Conservation (phyloP, 805 yeast species). For the Candida loeiensis region DNA sequence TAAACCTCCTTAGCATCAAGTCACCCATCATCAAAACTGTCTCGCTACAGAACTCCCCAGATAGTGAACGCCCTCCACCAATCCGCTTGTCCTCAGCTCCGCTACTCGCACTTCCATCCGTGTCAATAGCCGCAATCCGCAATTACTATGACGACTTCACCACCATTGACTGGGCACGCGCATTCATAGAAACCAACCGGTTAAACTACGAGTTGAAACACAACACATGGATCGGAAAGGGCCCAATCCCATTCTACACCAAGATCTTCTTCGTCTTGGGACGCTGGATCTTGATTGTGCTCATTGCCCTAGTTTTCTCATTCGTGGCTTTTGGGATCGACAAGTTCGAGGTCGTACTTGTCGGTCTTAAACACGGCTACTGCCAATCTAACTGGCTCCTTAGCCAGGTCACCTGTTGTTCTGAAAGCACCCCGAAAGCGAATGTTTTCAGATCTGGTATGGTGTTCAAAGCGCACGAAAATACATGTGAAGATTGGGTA, state of each 20-base stretch:
- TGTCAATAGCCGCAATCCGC: conserved; percentile 20
- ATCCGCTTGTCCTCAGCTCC: neutral
- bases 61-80: neutral
- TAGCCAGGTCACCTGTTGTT: conserved; percentile 37
- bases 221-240: conserved; percentile 19
- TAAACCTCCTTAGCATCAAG: conserved; percentile 7
- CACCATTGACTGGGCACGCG: conserved; percentile 57
- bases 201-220: conserved; percentile 37
- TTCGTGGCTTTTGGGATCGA: conserved; percentile 50
- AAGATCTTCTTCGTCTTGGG: conserved; percentile 36
- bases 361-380: conserved; percentile 51
- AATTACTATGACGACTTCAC: conserved; percentile 58
- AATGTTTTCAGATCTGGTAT: conserved; percentile 21
- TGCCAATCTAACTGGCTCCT: conserved; percentile 45
- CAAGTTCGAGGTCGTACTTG: conserved; percentile 43
- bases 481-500: conserved; percentile 32
- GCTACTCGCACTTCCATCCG: conserved; percentile 33
- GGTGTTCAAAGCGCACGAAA: conserved; percentile 10
- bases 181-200: conserved; percentile 41
- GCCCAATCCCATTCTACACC: conserved; percentile 19
- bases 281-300: conserved; percentile 48
- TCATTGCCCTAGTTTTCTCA: conserved; percentile 45
- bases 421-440: neutral
- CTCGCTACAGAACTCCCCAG: conserved; percentile 18
- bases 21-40: conserved; percentile 37